Conservation (phyloP, 1,139 yeast genomes). For the Yarrowia galli region DNA sequence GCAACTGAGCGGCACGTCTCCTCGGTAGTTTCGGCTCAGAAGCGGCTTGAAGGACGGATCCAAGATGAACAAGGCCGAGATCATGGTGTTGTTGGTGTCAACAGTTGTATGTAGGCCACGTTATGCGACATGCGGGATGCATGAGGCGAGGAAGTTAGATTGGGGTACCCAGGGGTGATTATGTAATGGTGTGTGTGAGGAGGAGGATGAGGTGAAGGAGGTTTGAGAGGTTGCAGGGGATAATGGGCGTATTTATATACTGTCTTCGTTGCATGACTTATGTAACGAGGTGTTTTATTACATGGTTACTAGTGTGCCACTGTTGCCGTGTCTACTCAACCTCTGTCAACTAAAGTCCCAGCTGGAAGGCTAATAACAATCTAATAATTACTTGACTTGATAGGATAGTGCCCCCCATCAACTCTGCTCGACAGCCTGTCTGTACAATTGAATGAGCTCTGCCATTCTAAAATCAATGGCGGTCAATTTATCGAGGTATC, state of each 20-base stretch:
- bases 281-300: background rate
- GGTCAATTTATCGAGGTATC: slow-evolving; percentile 28
- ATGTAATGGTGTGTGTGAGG: background rate
- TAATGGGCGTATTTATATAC: too few species aligned
- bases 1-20: slow-evolving; percentile 82
- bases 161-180: background rate
- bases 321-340: background rate
- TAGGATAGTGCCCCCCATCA: too few species aligned
- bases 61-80: slow-evolving; percentile 87
- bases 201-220: background rate
- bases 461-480: slow-evolving; percentile 37
- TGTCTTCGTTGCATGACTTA: background rate
- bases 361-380: background rate
- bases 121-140: slow-evolving; percentile 16
- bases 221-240: background rate
- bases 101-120: slow-evolving; percentile 18
- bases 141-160: slow-evolving; percentile 13
- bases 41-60: slow-evolving; percentile 91
- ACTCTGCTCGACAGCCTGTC: slow-evolving; percentile 15
- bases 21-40: slow-evolving; percentile 87
- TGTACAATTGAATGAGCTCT: slow-evolving; percentile 26
- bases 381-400: too few species aligned
- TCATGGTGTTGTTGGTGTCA: slow-evolving; percentile 58
- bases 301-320: background rate
- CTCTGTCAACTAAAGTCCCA: background rate